A percentile compares a stretch with the other conserved stretches of the same genome.
Conservation (phyloP, 805 yeast genomes). For the Teunomyces funiuensis region DNA sequence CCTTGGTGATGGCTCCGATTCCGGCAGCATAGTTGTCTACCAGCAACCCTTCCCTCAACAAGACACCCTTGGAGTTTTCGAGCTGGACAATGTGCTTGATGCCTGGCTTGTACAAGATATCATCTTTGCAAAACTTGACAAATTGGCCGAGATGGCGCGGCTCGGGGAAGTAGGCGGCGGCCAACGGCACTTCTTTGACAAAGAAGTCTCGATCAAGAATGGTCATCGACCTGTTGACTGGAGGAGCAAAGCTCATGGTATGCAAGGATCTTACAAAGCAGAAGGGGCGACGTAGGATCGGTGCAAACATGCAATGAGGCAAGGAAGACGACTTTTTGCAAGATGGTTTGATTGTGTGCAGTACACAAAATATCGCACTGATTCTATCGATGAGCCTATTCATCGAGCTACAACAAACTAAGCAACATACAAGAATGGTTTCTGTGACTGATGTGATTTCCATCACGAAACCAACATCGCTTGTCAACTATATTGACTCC, state of each 20-base stretch:
- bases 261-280: constrained; percentile 1
- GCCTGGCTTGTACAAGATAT: constrained; percentile 68
- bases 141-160: constrained; percentile 61
- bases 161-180: constrained; percentile 69
- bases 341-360: constrained; percentile 2
- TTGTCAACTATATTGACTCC: constrained; percentile 26
- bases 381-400: not conserved
- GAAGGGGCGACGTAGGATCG: not conserved
- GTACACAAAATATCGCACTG: not conserved
- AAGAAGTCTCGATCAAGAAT: constrained; percentile 68
- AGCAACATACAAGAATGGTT: not conserved
- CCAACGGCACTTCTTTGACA: constrained; percentile 52
- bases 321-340: too few relatives aligned
- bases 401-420: not conserved
- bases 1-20: constrained; percentile 43
- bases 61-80: constrained; percentile 49
- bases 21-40: constrained; percentile 31
- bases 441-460: constrained; percentile 26
- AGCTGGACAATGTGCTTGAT: constrained; percentile 61
- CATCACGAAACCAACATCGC: constrained; percentile 31
- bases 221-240: constrained; percentile 64
- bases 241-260: constrained; percentile 50
- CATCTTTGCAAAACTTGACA: constrained; percentile 56
- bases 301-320: not conserved
- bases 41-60: constrained; percentile 49